phyloP scores from a whole-genome alignment of 208 protist genomes.

The Crithidia fasciculata region DNA sequence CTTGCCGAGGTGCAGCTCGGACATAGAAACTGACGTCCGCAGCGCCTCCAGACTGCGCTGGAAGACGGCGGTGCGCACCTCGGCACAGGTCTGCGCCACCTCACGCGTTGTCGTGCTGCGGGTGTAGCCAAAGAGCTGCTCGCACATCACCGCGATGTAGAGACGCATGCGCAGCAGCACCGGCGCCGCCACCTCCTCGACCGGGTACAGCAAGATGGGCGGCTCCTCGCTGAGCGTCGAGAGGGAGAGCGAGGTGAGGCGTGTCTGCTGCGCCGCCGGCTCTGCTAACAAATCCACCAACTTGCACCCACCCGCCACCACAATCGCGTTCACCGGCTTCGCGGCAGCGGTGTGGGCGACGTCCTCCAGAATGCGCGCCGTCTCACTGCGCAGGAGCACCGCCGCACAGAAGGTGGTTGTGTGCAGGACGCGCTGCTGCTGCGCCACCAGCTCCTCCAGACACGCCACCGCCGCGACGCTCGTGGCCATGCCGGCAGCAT shows the following conservation, averaged over 20 bases:
- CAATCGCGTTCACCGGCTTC: conserved; percentile 13
- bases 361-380: conserved; percentile 23
- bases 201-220: conserved; percentile 28
- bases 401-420: conserved; percentile 21
- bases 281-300: conserved; percentile 29
- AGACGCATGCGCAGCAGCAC: conserved; percentile 59
- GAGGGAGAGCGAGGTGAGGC: neutral
- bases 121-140: conserved; percentile 40
- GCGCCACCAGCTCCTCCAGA: conserved; percentile 34
- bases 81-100: conserved; percentile 3
- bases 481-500: conserved; percentile 23
- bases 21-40: conserved; percentile 24
- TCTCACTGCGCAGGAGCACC: conserved; percentile 20
- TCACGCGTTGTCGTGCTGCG: conserved; percentile 25
- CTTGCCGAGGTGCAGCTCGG: conserved; percentile 21
- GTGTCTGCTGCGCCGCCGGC: neutral
- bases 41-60: conserved; percentile 30
- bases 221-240: neutral
- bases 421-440: conserved; percentile 32
- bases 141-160: conserved; percentile 74
- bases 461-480: conserved; percentile 16
- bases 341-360: conserved; percentile 10
- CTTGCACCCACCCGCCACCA: conserved; percentile 23
- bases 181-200: conserved; percentile 53
- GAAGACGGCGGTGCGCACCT: conserved; percentile 6